These are phyloP conservation scores for Coemansia aciculifera DNA, from an alignment of 192 early-diverging fungal genomes.

Conservation along the genomic window DNA sequence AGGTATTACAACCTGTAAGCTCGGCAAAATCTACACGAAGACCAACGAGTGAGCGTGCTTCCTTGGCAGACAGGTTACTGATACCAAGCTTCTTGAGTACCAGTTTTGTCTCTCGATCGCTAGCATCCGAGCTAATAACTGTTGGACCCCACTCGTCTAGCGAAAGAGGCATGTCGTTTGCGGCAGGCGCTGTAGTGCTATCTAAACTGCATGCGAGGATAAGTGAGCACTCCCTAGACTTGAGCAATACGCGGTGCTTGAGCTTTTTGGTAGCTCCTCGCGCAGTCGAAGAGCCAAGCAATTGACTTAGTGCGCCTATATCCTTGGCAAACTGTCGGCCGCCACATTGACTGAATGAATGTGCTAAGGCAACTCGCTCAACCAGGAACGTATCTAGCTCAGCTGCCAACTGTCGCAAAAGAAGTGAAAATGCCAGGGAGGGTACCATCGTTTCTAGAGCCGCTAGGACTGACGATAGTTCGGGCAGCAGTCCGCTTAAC, in stretches of 20 bases:
- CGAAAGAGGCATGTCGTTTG: slow-evolving; percentile 21
- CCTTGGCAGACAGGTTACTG: slow-evolving; percentile 19
- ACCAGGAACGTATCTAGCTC: slow-evolving; percentile 42
- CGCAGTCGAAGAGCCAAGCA: slow-evolving; percentile 15
- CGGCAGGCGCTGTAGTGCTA: slow-evolving; percentile 1
- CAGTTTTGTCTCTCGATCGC: slow-evolving; percentile 23
- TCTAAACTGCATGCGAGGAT: slow-evolving; percentile 25
- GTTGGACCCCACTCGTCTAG: slow-evolving; percentile 36
- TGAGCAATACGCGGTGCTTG: slow-evolving; percentile 12
- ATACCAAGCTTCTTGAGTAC: slow-evolving; percentile 44
- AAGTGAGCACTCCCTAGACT: slow-evolving; percentile 25
- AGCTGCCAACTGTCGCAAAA: slow-evolving; percentile 27
- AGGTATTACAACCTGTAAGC: background rate
- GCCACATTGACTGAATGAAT: slow-evolving; percentile 27
- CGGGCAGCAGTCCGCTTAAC: slow-evolving; percentile 24
- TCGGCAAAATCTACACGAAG: slow-evolving; percentile 32
- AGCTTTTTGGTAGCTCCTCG: slow-evolving; percentile 1
- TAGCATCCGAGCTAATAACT: slow-evolving; percentile 16
- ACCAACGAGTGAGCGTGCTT: slow-evolving; percentile 31
- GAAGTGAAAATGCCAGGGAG: slow-evolving; percentile 14
- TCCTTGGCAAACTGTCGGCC: slow-evolving; percentile 42
- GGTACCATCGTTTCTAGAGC: slow-evolving; percentile 27
- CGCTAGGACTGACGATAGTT: slow-evolving; percentile 22
- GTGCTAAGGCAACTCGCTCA: slow-evolving; percentile 41
- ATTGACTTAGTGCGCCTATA: slow-evolving; percentile 18